phyloP scores from a whole-genome alignment of 257 asterid genomes.

The Plantago ovata region DNA sequence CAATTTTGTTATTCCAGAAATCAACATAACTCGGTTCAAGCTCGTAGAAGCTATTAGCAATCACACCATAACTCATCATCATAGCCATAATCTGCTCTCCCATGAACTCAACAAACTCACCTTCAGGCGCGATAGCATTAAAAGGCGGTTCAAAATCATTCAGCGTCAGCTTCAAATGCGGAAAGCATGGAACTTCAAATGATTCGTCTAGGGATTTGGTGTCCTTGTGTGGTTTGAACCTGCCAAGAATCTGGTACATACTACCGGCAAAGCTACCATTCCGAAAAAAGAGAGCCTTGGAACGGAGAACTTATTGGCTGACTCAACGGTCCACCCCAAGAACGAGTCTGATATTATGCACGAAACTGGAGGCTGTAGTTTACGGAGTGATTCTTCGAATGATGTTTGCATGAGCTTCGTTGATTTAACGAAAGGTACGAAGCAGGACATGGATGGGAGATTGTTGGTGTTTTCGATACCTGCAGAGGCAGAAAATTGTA shows the following conservation, averaged over 20 bases:
- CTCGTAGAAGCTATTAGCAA: conserved; percentile 48
- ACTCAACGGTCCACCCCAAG: conserved; percentile 56
- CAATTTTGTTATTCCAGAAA: conserved; percentile 40
- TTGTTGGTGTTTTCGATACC: conserved; percentile 63
- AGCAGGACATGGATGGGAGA: conserved; percentile 38
- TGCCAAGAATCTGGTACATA: conserved; percentile 31
- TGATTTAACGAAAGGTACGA: conserved; percentile 33
- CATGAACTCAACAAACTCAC: conserved; percentile 48
- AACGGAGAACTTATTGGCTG: conserved; percentile 36
- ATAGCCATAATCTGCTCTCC: conserved; percentile 27
- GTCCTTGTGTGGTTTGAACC: conserved; percentile 39
- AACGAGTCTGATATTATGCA: conserved; percentile 61
- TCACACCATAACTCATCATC: conserved; percentile 44
- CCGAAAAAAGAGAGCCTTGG: conserved; percentile 58
- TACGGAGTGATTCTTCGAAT: conserved; percentile 41
- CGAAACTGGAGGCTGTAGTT: conserved; percentile 35
- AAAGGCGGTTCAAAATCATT: conserved; percentile 56
- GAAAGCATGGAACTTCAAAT: conserved; percentile 41
- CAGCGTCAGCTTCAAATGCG: conserved; percentile 38
- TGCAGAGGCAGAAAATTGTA: too few species aligned
- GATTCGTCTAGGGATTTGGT: conserved; percentile 31
- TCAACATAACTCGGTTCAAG: conserved; percentile 43
- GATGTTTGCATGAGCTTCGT: conserved; percentile 45
- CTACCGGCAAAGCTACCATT: conserved; percentile 42
- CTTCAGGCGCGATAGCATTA: conserved; percentile 42